A percentile compares a stretch with the other conserved stretches of the same genome.
phyloP scores from a whole-genome alignment of 2,329 filamentous ascomycete species.

The Monosporascus sp. region DNA sequence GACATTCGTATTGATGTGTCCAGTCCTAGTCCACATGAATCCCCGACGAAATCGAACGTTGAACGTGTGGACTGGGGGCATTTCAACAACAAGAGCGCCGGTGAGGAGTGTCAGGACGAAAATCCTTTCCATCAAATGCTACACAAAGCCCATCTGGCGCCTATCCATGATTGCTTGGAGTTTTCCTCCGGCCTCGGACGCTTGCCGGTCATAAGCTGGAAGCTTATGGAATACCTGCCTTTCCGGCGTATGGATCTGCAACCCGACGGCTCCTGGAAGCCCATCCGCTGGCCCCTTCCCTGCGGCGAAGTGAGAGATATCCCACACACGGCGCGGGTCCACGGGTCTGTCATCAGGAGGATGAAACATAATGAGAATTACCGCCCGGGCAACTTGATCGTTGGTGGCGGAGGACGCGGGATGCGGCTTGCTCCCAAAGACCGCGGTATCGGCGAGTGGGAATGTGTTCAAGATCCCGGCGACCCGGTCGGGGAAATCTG shows the following conservation, averaged over 20 bases:
- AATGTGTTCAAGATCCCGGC: slow-evolving; percentile 56
- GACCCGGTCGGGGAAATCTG: slow-evolving; percentile 66
- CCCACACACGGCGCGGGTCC: slow-evolving; percentile 62
- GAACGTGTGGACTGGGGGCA: slow-evolving; percentile 8
- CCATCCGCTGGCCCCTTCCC: slow-evolving; percentile 74
- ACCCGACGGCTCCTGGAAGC: slow-evolving; percentile 67
- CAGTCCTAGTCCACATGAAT: slow-evolving; percentile 13
- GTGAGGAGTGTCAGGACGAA: not conserved
- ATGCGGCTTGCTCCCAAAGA: slow-evolving; percentile 53
- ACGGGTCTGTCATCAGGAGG: slow-evolving; percentile 67
- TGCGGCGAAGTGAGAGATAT: slow-evolving; percentile 74
- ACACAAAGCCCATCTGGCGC: slow-evolving; percentile 46
- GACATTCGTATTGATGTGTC: slow-evolving; percentile 30
- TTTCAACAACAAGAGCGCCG: slow-evolving; percentile 10
- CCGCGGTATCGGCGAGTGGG: slow-evolving; percentile 68
- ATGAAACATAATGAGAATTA: slow-evolving; percentile 61
- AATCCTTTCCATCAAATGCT: slow-evolving; percentile 52
- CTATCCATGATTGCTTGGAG: slow-evolving; percentile 65
- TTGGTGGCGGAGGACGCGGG: slow-evolving; percentile 73
- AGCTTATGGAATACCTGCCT: slow-evolving; percentile 71
- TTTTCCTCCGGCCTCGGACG: slow-evolving; percentile 54
- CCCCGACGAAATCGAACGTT: slow-evolving; percentile 1
- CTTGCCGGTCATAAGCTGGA: slow-evolving; percentile 61
- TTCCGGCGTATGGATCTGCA: slow-evolving; percentile 77
- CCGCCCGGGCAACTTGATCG: slow-evolving; percentile 71